Evolutionary conservation across 106 monocot genomes (phyloP).

Genomic region (Acorus gramineus): DNA sequence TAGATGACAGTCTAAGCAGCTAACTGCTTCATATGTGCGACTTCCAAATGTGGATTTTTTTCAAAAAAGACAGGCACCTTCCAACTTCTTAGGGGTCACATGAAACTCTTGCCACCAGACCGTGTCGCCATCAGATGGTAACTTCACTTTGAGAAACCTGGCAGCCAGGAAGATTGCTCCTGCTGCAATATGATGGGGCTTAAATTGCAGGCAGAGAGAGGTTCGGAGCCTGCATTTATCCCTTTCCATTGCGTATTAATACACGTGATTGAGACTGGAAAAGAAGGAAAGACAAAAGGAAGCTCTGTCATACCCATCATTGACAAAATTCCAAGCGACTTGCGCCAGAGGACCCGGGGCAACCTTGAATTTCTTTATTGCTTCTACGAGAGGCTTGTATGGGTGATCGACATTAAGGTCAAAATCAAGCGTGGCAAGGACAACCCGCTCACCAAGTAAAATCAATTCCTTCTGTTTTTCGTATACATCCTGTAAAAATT

Average conservation of each 20-base stretch:
- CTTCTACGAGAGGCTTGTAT: conserved; percentile 58
- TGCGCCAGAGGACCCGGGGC: conserved; percentile 24
- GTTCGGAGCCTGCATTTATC: conserved; percentile 43
- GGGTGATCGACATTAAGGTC: conserved; percentile 65
- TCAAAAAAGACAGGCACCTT: conserved; percentile 29
- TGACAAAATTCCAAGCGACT: conserved; percentile 73
- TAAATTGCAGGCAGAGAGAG: conserved; percentile 60
- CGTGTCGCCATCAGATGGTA: conserved; percentile 26
- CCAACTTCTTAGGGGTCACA: conserved; percentile 27
- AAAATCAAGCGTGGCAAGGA: conserved; percentile 49
- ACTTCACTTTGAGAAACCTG: conserved; percentile 43
- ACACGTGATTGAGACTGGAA: not conserved
- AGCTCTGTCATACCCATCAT: conserved; percentile 42
- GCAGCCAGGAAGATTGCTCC: conserved; percentile 61
- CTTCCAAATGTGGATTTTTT: not conserved
- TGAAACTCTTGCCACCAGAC: conserved; percentile 82
- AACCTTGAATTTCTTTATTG: conserved; percentile 41
- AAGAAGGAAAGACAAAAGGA: not conserved
- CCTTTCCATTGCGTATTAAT: not conserved
- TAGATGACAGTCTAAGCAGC: too few species aligned
- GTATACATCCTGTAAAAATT: conserved; percentile 30
- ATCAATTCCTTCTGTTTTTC: conserved; percentile 58
- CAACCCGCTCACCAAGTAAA: conserved; percentile 45
- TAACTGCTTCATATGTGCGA: not conserved
- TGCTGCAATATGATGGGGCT: conserved; percentile 75